Evolutionary conservation across 2,329 filamentous ascomycete species (phyloP).

Genomic region (Neurospora crassa): DNA sequence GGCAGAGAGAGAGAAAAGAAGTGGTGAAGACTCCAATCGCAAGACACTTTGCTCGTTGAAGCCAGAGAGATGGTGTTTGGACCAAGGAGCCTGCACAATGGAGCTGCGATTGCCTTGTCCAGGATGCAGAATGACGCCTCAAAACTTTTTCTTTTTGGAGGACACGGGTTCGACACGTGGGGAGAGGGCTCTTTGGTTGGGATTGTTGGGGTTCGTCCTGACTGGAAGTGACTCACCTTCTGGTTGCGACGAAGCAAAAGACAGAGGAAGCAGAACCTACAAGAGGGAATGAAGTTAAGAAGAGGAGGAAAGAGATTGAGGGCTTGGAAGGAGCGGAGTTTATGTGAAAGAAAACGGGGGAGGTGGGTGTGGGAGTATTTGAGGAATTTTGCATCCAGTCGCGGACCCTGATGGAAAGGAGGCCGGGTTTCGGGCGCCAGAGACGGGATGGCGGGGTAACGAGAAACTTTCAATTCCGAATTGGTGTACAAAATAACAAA

Average conservation of each 20-base stretch:
- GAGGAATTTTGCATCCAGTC: conserved; percentile 16
- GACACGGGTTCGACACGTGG: neutral
- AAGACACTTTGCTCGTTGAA: neutral
- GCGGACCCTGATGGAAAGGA: conserved; percentile 10
- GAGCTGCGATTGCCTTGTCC: neutral
- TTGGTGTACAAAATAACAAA: neutral
- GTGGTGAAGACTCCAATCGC: neutral
- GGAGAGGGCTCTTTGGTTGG: neutral
- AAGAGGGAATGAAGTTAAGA: neutral
- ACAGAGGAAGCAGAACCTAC: neutral
- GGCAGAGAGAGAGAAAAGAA: neutral
- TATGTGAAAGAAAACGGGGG: conserved; percentile 13
- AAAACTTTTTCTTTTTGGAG: neutral
- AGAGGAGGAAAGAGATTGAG: neutral
- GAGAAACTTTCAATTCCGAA: conserved; percentile 3
- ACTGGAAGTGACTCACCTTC: neutral
- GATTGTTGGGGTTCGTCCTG: neutral
- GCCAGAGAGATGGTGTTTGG: neutral
- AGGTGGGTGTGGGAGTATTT: conserved; percentile 16
- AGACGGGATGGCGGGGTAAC: conserved; percentile 13
- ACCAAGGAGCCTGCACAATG: neutral
- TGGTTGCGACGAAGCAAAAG: neutral
- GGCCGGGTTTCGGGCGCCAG: conserved; percentile 16
- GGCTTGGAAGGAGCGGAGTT: neutral
- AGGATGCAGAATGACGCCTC: neutral